Conservation (phyloP, 495 filamentous ascomycete species). For the Daldinia bambusicola region DNA sequence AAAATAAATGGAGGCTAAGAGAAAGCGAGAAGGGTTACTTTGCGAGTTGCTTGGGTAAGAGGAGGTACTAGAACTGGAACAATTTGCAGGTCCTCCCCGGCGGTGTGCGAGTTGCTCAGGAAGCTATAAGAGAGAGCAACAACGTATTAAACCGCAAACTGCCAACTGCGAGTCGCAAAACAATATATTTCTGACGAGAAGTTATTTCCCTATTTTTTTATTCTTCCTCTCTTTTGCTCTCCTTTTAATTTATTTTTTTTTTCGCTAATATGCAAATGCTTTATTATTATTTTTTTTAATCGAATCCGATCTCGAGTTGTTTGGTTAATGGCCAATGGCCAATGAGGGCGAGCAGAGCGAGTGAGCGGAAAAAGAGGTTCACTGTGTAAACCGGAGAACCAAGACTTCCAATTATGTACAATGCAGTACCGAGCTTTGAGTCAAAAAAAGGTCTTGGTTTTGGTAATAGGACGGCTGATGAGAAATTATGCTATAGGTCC, state of each 20-base stretch:
- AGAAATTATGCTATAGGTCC: not conserved
- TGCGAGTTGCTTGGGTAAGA: not conserved
- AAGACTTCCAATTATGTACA: not conserved
- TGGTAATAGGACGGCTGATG: not conserved
- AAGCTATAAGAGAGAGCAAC: conserved; percentile 15
- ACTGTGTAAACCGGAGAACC: conserved; percentile 19
- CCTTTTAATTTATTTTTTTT: no score
- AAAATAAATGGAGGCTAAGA: conserved; percentile 19
- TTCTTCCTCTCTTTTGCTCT: not conserved
- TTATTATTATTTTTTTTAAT: not conserved
- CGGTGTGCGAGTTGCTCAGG: conserved; percentile 27
- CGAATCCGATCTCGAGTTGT: conserved; percentile 14
- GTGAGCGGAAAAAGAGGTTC: conserved; percentile 10
- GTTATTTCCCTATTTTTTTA: not conserved
- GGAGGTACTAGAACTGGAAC: conserved; percentile 19
- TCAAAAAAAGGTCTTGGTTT: conserved; percentile 1
- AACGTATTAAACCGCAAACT: conserved; percentile 21
- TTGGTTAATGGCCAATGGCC: not conserved
- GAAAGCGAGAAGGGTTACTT: not conserved
- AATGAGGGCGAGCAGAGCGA: not conserved
- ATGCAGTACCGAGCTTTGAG: not conserved
- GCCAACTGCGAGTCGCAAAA: not conserved
- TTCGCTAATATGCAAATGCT: conserved; percentile 1
- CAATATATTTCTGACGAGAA: conserved; percentile 16
- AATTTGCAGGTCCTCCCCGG: conserved; percentile 29